Base-by-base conservation (phyloP, 139 green algal genomes). In the Volvox africanus region DNA sequence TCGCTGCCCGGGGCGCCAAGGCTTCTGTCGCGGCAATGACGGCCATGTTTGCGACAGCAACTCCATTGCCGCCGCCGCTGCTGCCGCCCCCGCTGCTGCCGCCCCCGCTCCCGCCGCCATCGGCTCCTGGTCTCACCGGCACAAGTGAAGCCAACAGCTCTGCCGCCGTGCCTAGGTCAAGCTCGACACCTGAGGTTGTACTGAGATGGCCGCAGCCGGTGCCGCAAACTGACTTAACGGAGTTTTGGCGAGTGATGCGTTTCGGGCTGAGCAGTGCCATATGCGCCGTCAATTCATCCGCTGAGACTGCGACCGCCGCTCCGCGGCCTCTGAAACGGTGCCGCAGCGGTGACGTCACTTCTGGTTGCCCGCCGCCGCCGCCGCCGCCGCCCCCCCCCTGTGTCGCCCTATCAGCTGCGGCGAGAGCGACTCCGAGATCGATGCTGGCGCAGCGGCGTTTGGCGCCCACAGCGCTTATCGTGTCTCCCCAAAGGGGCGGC, bases 301-400 rank as follows among this genome's bases (percentile, higher is more conserved):
- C 32, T 61, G 62, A 12, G 62, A 14, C 26, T 21, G 61, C 28
- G 28, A 32, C 2, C n/a, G 55, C 1, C 24, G 61, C 61, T 22
- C 30, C 81, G 24, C 21, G 21, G 71, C 28, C 32, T 9, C 37
- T 14, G 2, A 3, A 21, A 6, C 14, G 69, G 37, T 14, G 36
- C 26, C 85, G 37, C 44, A 71, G 85, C 69, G 85, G 85, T 14
- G 85, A 89, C 71, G 85, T 89, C 85, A 89, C 85, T 50, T 89
- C 85, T 20, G 37, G n/a, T 44, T 71, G 44, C 2, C 28, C 85
- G 44, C 33, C 67, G 6, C 24, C 67, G 26, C 20, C 83, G 68
- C 6, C 33, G 22, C 32, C 33, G 44, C 44, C 44, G 44, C 44
- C 44, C 5, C 44, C 44, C 5, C 44, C 44, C 44, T 14, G 44